Evolutionary conservation across 2,329 filamentous ascomycete genomes (phyloP).

Genomic region (Aspergillus alliaceus): DNA sequence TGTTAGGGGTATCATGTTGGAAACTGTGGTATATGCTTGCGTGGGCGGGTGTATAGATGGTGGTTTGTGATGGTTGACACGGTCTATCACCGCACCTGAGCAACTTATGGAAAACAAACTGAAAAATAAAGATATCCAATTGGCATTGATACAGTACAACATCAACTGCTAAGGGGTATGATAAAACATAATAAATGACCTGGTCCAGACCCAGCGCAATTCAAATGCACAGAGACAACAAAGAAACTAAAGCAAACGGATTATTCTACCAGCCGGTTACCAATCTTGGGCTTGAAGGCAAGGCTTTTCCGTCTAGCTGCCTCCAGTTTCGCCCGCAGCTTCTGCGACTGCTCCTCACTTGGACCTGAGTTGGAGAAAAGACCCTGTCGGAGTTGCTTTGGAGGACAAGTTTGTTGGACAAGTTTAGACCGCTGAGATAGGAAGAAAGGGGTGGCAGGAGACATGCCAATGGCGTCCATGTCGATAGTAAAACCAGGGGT

Average conservation of each 20-base stretch:
- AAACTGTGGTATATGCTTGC: too few relatives aligned
- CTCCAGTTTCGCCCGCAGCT: slow-evolving; percentile 63
- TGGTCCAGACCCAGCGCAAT: neutral
- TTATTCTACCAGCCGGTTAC: slow-evolving; percentile 65
- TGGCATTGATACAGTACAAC: neutral
- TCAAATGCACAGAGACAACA: slow-evolving; percentile 6
- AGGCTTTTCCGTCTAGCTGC: slow-evolving; percentile 74
- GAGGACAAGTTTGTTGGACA: slow-evolving; percentile 55
- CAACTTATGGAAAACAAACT: neutral
- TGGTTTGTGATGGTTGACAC: too few relatives aligned
- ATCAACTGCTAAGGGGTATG: neutral
- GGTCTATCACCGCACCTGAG: too few relatives aligned
- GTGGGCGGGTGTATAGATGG: too few relatives aligned
- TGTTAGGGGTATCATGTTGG: too few relatives aligned
- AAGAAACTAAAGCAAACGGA: slow-evolving; percentile 8
- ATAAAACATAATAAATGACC: slow-evolving; percentile 12
- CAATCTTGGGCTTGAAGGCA: slow-evolving; percentile 73
- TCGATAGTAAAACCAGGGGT: slow-evolving; percentile 40
- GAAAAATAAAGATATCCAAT: neutral
- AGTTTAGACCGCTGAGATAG: slow-evolving; percentile 43
- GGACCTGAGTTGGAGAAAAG: slow-evolving; percentile 35
- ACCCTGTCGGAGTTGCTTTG: slow-evolving; percentile 49
- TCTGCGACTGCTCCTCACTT: slow-evolving; percentile 34
- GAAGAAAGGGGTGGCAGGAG: slow-evolving; percentile 49
- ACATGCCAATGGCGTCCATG: slow-evolving; percentile 41